Evolutionary conservation across 2,329 filamentous ascomycete genomes (phyloP), one percentile per base, ranked within the genome.

Genomic region (Claviceps sp.): DNA sequence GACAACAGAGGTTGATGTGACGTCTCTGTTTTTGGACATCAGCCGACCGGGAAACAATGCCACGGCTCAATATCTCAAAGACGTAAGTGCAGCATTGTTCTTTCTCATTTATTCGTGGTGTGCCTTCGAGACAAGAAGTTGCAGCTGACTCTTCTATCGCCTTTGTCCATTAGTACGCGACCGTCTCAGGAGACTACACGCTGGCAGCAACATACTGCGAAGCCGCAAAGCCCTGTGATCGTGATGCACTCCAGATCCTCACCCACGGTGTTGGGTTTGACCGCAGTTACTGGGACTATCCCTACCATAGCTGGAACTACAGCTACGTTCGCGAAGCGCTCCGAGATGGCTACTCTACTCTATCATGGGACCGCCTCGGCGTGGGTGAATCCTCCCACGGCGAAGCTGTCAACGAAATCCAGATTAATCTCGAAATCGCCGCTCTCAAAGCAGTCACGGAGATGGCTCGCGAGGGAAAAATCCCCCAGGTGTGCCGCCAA

Each of bases 151-250:
- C 13, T 34, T 16, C 13, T 16, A 9, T n/a, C 20, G 30, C 13
- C 16, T 11, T 1, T 14, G 42, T 26, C 2, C 1, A 16, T 13
- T 13, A 74, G 69, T 78, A 77, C 58, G 59, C 67, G 30, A 76
- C 72, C 0, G 64, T 81, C 16, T 61, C 67, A 1, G 78, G 77
- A 36, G 69, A 65, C 24, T 84, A 82, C 65, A 62, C 75, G 4
- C 76, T 85, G 47, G 76, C 72, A 4, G 75, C 78, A 0, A 79
- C 77, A 9, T 82, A 82, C 67, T 86, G 82, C 64, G 65, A 71
- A 50, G 81, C 82, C 0, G 70, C 75, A 54, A 59, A 58, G 3
- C 45, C 8, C 5, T 72, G 69, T 9, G 64, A 71, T 11, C 62
- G 69, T 49, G 40, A 59, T 14, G 56, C 61, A 22, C 54, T 72